Evolutionary conservation across 1,284 basidiomycete species (phyloP).

Genomic region (Earliella scabrosa): DNA sequence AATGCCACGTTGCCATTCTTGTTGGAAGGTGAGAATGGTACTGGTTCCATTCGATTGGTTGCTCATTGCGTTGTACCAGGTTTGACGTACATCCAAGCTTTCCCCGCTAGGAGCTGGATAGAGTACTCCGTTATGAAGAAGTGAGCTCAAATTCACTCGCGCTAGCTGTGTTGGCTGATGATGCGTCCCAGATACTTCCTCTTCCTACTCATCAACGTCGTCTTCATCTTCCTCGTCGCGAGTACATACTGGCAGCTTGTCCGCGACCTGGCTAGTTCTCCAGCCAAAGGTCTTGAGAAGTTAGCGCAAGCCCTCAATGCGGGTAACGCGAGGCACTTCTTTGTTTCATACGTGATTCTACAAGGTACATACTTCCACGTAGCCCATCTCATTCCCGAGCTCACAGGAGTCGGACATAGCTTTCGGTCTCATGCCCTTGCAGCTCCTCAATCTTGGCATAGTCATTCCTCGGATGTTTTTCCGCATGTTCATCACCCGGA

Average conservation of each 20-base stretch:
- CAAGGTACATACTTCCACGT: slow-evolving; percentile 59
- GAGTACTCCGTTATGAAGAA: slow-evolving; percentile 95
- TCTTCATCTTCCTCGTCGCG: slow-evolving; percentile 94
- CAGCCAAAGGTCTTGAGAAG: slow-evolving; percentile 89
- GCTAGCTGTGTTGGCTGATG: not conserved
- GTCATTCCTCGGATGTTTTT: slow-evolving; percentile 78
- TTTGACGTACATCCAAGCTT: slow-evolving; percentile 88
- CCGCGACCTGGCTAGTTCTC: slow-evolving; percentile 85
- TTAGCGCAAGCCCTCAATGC: slow-evolving; percentile 81
- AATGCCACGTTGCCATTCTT: slow-evolving; percentile 91
- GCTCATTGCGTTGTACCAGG: no score
- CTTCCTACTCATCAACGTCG: slow-evolving; percentile 92
- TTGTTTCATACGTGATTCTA: slow-evolving; percentile 93
- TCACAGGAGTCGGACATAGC: slow-evolving; percentile 39
- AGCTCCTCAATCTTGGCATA: slow-evolving; percentile 88
- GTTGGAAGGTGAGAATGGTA: slow-evolving; percentile 93
- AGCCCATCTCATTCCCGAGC: not conserved
- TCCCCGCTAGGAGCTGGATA: slow-evolving; percentile 87
- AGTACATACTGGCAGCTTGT: slow-evolving; percentile 91
- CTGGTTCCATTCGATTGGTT: no score
- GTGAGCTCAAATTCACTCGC: slow-evolving; percentile 46
- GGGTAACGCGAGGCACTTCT: slow-evolving; percentile 86
- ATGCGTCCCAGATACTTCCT: slow-evolving; percentile 77
- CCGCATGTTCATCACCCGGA: slow-evolving; percentile 76
- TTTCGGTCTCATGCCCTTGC: slow-evolving; percentile 93